These are phyloP conservation scores for Hirsutella minnesotensis DNA, from an alignment of 2,329 filamentous ascomycete species.

Conservation along the genomic window DNA sequence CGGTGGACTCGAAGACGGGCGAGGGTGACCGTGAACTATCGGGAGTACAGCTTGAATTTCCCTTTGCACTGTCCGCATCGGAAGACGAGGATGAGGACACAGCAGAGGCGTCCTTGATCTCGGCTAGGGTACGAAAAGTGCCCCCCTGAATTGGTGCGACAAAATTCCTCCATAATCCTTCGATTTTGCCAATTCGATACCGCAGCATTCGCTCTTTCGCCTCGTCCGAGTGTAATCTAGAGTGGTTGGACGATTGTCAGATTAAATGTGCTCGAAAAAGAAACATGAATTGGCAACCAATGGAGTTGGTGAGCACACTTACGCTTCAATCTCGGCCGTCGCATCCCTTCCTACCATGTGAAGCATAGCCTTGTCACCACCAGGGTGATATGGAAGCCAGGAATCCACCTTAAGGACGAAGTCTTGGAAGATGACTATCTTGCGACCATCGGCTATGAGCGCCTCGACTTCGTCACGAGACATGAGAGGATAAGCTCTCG, in stretches of 20 bases:
- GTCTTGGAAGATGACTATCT: constrained; percentile 69
- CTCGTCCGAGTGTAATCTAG: constrained; percentile 70
- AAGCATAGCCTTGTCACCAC: constrained; percentile 78
- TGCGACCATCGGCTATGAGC: constrained; percentile 69
- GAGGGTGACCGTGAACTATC: constrained; percentile 41
- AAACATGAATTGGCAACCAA: no score
- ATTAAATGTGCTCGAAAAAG: background rate
- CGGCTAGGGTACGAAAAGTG: constrained; percentile 44
- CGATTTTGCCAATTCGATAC: constrained; percentile 73
- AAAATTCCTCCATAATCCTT: constrained; percentile 80
- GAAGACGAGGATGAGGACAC: background rate
- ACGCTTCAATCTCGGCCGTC: constrained; percentile 90
- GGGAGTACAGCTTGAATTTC: constrained; percentile 34
- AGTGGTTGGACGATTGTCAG: constrained; percentile 9
- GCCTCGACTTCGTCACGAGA: constrained; percentile 41
- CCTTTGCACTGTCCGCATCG: constrained; percentile 8
- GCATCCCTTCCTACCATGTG: constrained; percentile 93
- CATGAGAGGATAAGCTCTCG: constrained; percentile 22
- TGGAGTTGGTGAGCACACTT: constrained; percentile 27
- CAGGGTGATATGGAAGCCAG: constrained; percentile 84
- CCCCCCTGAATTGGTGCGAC: constrained; percentile 86
- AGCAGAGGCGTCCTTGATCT: constrained; percentile 21
- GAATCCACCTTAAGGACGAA: constrained; percentile 78
- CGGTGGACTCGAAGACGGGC: constrained; percentile 32
- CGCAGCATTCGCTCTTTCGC: constrained; percentile 64